phyloP scores from a whole-genome alignment of 2,329 filamentous ascomycete genomes.

The Pseudogymnoascus sp. region DNA sequence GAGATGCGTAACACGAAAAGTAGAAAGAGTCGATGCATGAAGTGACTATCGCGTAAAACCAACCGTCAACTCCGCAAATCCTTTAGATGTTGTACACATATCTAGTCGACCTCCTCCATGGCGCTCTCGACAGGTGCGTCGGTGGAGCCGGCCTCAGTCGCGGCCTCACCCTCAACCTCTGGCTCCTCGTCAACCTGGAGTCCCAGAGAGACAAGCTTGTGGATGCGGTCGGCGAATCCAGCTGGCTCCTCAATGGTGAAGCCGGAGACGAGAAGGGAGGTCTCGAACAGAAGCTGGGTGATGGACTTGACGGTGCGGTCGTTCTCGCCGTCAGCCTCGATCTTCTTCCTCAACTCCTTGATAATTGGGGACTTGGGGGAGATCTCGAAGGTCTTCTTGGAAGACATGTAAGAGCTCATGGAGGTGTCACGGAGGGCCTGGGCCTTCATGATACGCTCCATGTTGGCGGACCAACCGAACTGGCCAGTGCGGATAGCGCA shows the following conservation, averaged over 20 bases:
- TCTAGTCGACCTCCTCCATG: constrained; percentile 99
- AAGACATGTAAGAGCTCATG: constrained; percentile 99
- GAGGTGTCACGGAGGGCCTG: constrained; percentile 99
- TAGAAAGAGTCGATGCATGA: constrained; percentile 6
- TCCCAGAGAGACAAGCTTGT: constrained; percentile 97
- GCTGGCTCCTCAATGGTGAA: constrained; percentile 99
- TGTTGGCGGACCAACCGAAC: constrained; percentile 99
- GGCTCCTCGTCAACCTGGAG: constrained; percentile 95
- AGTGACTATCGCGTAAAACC: constrained; percentile 7
- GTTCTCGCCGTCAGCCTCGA: constrained; percentile 93
- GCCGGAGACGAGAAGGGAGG: constrained; percentile 92
- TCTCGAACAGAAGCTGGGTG: constrained; percentile 97
- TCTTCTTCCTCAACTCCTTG: constrained; percentile 99
- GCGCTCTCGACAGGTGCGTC: constrained; percentile 62
- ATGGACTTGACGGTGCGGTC: constrained; percentile 99
- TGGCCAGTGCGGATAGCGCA: constrained; percentile 99
- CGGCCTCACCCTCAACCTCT: constrained; percentile 57
- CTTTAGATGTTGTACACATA: constrained; percentile 11
- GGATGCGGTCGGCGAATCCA: constrained; percentile 95
- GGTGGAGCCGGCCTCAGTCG: constrained; percentile 47
- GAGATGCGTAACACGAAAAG: constrained; percentile 10
- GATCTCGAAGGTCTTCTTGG: constrained; percentile 99
- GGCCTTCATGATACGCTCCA: constrained; percentile 99
- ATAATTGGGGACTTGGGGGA: constrained; percentile 97
- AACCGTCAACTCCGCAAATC: constrained; percentile 7